Evolutionary conservation across 1,284 basidiomycete genomes (phyloP).

Genomic region (Exobasidium rhododendri): DNA sequence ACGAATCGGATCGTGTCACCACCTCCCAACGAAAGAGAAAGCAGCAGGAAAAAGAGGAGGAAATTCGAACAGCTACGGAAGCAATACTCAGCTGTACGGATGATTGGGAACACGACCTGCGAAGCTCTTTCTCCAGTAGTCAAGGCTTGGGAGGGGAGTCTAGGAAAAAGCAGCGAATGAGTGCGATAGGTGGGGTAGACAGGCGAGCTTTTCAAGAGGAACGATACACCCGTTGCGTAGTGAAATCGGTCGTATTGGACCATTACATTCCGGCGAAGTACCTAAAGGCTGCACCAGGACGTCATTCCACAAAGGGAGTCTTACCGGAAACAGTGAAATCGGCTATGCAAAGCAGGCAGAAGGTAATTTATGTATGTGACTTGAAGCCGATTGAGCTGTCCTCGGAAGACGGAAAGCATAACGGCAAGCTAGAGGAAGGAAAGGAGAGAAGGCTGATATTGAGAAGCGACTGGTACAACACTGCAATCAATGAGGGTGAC

Average conservation of each 20-base stretch:
- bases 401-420: not conserved
- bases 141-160: not conserved
- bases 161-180: not conserved
- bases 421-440: not conserved
- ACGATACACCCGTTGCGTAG: conserved; percentile 1
- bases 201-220: not conserved
- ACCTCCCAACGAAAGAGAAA: not conserved
- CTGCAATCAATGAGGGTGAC: conserved; percentile 4
- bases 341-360: not conserved
- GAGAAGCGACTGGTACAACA: conserved; percentile 12
- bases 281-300: not conserved
- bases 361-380: conserved; percentile 7
- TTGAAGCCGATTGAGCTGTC: not conserved
- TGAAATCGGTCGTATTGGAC: not conserved
- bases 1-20: not conserved
- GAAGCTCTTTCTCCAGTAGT: not conserved
- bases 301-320: conserved; percentile 2
- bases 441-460: not conserved
- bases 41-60: not conserved
- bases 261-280: conserved; percentile 6
- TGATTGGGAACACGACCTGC: not conserved
- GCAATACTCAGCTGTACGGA: not conserved
- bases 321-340: not conserved
- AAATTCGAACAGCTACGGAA: not conserved
- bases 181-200: not conserved